Evolutionary conservation across 352 stramenopile genomes (phyloP).

Genomic region (Phytopythium montanum): DNA sequence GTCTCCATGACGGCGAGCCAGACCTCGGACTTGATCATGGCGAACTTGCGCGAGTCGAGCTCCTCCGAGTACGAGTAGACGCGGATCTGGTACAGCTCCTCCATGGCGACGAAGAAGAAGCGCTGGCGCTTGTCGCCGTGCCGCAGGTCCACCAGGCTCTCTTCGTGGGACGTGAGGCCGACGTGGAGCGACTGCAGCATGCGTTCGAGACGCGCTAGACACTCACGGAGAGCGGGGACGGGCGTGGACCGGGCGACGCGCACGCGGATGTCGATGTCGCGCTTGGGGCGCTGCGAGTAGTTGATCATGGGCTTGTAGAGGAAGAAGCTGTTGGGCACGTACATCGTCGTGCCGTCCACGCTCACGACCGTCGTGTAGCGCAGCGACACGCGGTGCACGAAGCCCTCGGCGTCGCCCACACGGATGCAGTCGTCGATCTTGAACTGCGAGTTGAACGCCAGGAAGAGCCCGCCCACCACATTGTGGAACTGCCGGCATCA

Average conservation of each 20-base stretch:
- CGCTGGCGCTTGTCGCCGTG: conserved; percentile 80
- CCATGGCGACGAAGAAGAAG: conserved; percentile 87
- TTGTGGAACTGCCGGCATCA: conserved; percentile 71
- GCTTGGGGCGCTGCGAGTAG: conserved; percentile 80
- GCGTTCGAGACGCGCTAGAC: conserved; percentile 51
- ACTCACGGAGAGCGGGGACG: conserved; percentile 56
- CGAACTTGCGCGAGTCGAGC: conserved; percentile 82
- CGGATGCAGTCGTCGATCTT: conserved; percentile 88
- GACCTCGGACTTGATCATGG: conserved; percentile 87
- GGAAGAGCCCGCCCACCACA: conserved; percentile 78
- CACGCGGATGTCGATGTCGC: conserved; percentile 74
- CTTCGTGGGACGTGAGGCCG: conserved; percentile 82
- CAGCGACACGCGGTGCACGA: conserved; percentile 80
- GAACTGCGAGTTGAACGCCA: conserved; percentile 89
- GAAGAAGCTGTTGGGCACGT: conserved; percentile 87
- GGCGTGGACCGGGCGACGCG: conserved; percentile 51
- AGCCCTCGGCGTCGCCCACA: conserved; percentile 66
- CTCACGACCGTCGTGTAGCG: conserved; percentile 83
- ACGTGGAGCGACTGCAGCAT: conserved; percentile 87
- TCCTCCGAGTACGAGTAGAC: conserved; percentile 89
- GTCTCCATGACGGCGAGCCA: conserved; percentile 88
- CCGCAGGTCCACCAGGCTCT: conserved; percentile 75
- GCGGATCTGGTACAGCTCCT: conserved; percentile 76
- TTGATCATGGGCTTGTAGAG: conserved; percentile 91
- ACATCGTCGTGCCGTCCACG: conserved; percentile 76